Conservation (phyloP, 2,329 filamentous ascomycete species). For the Aspergillus amoenus region DNA sequence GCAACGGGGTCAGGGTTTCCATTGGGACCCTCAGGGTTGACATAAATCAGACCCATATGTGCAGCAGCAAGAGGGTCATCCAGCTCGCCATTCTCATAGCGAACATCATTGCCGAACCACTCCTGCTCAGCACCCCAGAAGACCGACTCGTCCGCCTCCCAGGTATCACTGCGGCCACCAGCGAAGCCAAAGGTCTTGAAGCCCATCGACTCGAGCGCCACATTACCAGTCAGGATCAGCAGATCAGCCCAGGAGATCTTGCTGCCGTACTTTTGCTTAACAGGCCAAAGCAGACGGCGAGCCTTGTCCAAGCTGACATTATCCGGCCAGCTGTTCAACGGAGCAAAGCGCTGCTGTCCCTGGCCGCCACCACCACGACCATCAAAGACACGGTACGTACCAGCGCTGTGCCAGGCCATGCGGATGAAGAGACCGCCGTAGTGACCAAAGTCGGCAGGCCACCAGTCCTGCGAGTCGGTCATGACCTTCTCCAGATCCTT, state of each 20-base stretch:
- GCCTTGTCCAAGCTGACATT: constrained; percentile 79
- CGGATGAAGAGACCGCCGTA: constrained; percentile 79
- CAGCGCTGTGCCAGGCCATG: constrained; percentile 78
- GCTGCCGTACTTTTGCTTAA: constrained; percentile 82
- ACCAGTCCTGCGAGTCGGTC: constrained; percentile 78
- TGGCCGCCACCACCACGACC: constrained; percentile 72
- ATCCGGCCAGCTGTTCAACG: constrained; percentile 80
- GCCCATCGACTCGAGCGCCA: constrained; percentile 75
- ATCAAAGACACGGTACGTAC: constrained; percentile 73
- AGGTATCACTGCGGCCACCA: constrained; percentile 69
- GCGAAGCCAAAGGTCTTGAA: constrained; percentile 73
- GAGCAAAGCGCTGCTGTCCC: constrained; percentile 77
- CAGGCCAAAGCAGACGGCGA: constrained; percentile 73
- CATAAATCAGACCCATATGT: constrained; percentile 78
- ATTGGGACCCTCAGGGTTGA: constrained; percentile 77
- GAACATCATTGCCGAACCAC: constrained; percentile 73
- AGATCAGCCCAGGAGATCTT: constrained; percentile 81
- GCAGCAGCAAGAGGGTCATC: constrained; percentile 67
- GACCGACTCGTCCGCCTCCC: constrained; percentile 71
- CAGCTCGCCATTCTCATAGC: constrained; percentile 59
- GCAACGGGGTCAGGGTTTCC: constrained; percentile 68
- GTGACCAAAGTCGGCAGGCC: constrained; percentile 79
- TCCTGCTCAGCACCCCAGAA: constrained; percentile 76
- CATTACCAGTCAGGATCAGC: constrained; percentile 69
- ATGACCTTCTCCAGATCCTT: constrained; percentile 69